Conservation (phyloP, 2,329 filamentous ascomycete species). For the Penicillium sp. region DNA sequence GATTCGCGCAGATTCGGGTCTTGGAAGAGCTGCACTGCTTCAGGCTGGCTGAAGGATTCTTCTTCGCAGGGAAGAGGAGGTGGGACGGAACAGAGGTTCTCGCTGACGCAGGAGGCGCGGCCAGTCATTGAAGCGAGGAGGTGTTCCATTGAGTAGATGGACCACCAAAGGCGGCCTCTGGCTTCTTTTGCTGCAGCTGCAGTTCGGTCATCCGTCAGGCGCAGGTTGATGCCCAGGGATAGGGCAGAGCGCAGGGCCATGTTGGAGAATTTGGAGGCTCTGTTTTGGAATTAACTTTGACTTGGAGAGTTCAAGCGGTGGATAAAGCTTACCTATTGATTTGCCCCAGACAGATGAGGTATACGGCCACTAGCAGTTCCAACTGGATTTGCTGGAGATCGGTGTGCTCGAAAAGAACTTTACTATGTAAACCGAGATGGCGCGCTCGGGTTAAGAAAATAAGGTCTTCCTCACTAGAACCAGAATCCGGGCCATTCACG, state of each 20-base stretch:
- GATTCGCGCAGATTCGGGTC: slow-evolving; percentile 18
- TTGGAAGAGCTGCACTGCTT: slow-evolving; percentile 29
- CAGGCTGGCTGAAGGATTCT: slow-evolving; percentile 32
- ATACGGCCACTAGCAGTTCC: slow-evolving; percentile 42
- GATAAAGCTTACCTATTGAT: slow-evolving; percentile 40
- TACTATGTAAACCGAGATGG: slow-evolving; percentile 37
- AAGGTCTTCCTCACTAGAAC: slow-evolving; percentile 36
- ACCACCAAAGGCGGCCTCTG: slow-evolving; percentile 47
- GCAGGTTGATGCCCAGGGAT: slow-evolving; percentile 45
- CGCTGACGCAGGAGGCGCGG: slow-evolving; percentile 41
- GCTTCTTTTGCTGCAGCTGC: slow-evolving; percentile 42
- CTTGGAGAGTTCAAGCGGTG: neutral
- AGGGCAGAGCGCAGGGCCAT: slow-evolving; percentile 44
- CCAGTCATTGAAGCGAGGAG: slow-evolving; percentile 46
- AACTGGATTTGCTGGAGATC: slow-evolving; percentile 49
- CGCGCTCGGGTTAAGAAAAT: slow-evolving; percentile 45
- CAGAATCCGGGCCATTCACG: slow-evolving; percentile 25
- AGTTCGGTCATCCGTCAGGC: slow-evolving; percentile 38
- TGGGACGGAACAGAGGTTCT: slow-evolving; percentile 40
- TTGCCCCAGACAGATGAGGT: slow-evolving; percentile 42
- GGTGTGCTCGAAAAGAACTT: slow-evolving; percentile 42
- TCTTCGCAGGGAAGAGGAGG: slow-evolving; percentile 42
- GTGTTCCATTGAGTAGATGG: slow-evolving; percentile 44
- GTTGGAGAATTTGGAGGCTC: slow-evolving; percentile 44
- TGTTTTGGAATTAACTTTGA: slow-evolving; percentile 11